Conservation (phyloP, 352 stramenopile genomes). For the Globisporangium mamillatum region DNA sequence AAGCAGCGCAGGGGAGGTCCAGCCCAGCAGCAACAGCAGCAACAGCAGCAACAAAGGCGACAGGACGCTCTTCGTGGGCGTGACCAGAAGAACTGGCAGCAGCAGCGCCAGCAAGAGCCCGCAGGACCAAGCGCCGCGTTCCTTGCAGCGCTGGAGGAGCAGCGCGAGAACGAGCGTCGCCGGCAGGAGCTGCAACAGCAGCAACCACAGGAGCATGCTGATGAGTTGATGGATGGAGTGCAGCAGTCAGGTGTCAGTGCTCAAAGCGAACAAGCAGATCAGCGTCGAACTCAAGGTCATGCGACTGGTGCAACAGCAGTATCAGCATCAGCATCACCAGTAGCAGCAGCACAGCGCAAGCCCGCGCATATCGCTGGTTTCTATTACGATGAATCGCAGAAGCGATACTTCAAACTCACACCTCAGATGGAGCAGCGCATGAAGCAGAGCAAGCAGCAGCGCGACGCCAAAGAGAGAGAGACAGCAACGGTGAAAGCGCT, state of each 20-base stretch:
- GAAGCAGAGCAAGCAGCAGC: conserved; percentile 14
- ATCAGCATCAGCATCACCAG: neutral
- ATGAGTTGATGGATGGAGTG: neutral
- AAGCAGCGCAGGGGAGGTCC: conserved; percentile 1
- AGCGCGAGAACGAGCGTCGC: conserved; percentile 41
- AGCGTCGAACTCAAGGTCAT: neutral
- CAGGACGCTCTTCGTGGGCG: neutral
- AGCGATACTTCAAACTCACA: conserved; percentile 50
- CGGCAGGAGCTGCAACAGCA: conserved; percentile 11
- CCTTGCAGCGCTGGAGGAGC: conserved; percentile 55
- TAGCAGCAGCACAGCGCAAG: conserved; percentile 5
- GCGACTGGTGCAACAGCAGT: neutral
- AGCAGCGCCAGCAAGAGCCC: neutral
- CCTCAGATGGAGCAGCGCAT: conserved; percentile 23
- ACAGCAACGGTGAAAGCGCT: neutral
- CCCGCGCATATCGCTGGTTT: conserved; percentile 41
- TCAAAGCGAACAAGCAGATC: neutral
- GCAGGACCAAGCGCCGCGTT: conserved; percentile 33
- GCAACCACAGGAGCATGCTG: too few relatives aligned
- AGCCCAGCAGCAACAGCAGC: neutral
- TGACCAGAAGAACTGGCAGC: neutral
- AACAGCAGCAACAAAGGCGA: neutral
- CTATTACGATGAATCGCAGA: conserved; percentile 52
- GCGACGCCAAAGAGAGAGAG: neutral
- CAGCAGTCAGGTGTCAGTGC: neutral